Conservation (phyloP, 2,329 filamentous ascomycete genomes). For the Paecilomyces sp. region DNA sequence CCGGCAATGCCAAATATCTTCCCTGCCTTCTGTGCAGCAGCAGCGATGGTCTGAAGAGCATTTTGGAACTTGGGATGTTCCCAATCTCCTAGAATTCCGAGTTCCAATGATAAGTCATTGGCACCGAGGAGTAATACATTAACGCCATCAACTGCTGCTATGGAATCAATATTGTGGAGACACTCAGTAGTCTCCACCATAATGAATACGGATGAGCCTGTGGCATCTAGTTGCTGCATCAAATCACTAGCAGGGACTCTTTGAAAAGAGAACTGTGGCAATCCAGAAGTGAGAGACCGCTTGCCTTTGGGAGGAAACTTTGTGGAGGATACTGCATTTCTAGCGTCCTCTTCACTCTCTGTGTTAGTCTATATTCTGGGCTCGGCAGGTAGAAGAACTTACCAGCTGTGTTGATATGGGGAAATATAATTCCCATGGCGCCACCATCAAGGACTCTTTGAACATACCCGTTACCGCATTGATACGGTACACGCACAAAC, state of each 20-base stretch:
- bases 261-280: not conserved
- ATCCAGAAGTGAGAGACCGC: not conserved
- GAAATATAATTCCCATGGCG: conserved; percentile 22
- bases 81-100: conserved; percentile 15
- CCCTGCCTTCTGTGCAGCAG: not conserved
- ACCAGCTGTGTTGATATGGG: conserved; percentile 17
- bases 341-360: conserved; percentile 1
- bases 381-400: not conserved
- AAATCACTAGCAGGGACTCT: not conserved
- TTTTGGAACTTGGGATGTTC: not conserved
- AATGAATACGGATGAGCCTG: conserved; percentile 11
- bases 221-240: conserved; percentile 3
- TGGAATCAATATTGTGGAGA: conserved; percentile 19
- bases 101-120: conserved; percentile 20
- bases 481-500: conserved; percentile 23
- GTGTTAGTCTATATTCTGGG: too few species aligned
- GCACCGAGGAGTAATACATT: conserved; percentile 26
- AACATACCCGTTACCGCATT: conserved; percentile 25
- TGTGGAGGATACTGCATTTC: not conserved
- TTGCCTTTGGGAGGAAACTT: conserved; percentile 2
- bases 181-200: conserved; percentile 13
- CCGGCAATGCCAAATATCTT: conserved; percentile 2
- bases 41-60: not conserved
- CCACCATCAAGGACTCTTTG: conserved; percentile 25
- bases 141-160: conserved; percentile 21